Percentiles rank a stretch among this genome's conserved stretches.
These are phyloP conservation scores for Cenococcum geophilum DNA, from an alignment of 495 filamentous ascomycete species.

Conservation along the genomic window DNA sequence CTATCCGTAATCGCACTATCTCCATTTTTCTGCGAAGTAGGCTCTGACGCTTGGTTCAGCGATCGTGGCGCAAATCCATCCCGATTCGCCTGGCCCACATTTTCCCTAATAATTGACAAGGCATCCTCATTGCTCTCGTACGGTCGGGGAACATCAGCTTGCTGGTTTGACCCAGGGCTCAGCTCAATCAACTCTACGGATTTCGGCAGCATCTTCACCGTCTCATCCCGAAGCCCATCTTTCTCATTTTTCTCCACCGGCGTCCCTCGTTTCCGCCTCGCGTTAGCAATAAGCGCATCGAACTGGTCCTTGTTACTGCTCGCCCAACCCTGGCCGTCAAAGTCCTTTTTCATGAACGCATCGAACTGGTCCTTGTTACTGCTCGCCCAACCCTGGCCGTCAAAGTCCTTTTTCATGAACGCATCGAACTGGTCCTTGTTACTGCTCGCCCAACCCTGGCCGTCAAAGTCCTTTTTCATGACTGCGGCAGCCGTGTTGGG, in stretches of 20 bases:
- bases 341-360: conserved; percentile 62
- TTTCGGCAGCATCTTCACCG: neutral
- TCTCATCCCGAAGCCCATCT: neutral
- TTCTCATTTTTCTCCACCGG: conserved; percentile 6
- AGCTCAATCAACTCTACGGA: neutral
- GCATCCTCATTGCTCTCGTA: conserved; percentile 22
- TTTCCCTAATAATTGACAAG: conserved; percentile 19
- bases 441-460: conserved; percentile 62
- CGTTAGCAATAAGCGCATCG: conserved; percentile 42
- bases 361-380: conserved; percentile 69
- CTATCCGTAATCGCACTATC: neutral
- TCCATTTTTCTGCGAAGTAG: neutral
- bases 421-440: conserved; percentile 68
- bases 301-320: conserved; percentile 66
- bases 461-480: conserved; percentile 81
- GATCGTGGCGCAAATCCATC: conserved; percentile 7
- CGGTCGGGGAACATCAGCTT: neutral
- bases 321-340: conserved; percentile 73
- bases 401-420: conserved; percentile 67
- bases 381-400: conserved; percentile 66
- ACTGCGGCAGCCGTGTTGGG: conserved; percentile 34
- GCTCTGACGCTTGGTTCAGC: neutral
- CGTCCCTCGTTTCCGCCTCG: conserved; percentile 22
- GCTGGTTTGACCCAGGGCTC: neutral
- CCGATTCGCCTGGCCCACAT: conserved; percentile 17